Evolutionary conservation across 305 asterid genomes (phyloP), one percentile per base, ranked within the genome.

Genomic region (Withania somnifera): DNA sequence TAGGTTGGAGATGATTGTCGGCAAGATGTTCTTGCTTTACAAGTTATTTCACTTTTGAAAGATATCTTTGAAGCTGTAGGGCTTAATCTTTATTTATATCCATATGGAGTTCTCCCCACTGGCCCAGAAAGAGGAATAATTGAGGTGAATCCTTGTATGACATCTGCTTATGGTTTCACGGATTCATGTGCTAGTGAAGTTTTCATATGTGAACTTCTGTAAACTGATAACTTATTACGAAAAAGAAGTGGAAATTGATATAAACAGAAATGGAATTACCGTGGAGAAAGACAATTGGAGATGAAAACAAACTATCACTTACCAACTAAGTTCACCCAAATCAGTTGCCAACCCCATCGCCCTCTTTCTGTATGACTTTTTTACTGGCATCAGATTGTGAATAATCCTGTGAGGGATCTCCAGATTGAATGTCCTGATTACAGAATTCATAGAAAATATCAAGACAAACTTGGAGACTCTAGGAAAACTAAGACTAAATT

Each of bases 1-100:
- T 87, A 97, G 99, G 99, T 97, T 85, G 99, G 99, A 83, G 99
- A 97, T 91, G 99, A 97, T 83, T 97, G 99, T 83, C 92, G 99
- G 58, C 99, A 97, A 88, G 99, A 97, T 60, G 98, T 97, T 81
- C 97, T 97, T 86, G 99, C 99, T 82, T 88, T 97, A 87, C 99
- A 97, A 92, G 99, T 97, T 58, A 97, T 97, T 88, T 92, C 98
- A 69, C 99, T 97, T 87, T 84, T 97, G 82, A 97, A 90, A 91
- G 99, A 97, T 88, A 90, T 97, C 56, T 97, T 94, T 88, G 95
- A 88, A 85, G 97, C 98, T 11, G 93, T 94, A 83, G 98, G 96
- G 78, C 91, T 97, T 66, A 89, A 87, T 89, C 89, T 97, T 34
- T 97, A 94, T 89, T 83, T 97, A 87, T 94, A 85, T 86, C 99